These are phyloP conservation scores for Pseudoneurospora amorphoporcata DNA, from an alignment of 495 filamentous ascomycete genomes.

Conservation along the genomic window DNA sequence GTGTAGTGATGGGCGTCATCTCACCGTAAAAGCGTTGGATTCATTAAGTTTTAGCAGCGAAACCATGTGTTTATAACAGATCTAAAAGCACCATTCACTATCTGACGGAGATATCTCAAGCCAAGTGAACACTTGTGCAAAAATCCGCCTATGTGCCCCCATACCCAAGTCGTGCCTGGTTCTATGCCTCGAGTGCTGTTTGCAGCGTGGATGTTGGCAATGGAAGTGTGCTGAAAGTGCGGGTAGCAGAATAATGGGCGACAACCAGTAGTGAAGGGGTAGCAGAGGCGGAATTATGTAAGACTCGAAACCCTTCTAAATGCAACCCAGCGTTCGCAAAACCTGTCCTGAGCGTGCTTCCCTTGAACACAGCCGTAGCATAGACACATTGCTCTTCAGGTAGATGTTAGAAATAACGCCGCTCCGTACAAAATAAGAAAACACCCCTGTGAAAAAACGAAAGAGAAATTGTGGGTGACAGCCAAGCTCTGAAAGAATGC, in stretches of 20 bases:
- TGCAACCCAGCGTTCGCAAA: not conserved
- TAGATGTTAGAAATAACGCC: not conserved
- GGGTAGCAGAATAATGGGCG: not conserved
- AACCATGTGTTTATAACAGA: not conserved
- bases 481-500: not conserved
- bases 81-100: not conserved
- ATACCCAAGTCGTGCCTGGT: not conserved
- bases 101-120: not conserved
- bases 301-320: not conserved
- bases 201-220: not conserved
- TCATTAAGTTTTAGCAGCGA: not conserved
- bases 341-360: not conserved
- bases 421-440: not conserved
- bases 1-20: not conserved
- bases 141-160: not conserved
- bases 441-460: not conserved
- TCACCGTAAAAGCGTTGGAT: not conserved
- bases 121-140: not conserved
- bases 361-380: not conserved
- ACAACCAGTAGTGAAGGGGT: not conserved
- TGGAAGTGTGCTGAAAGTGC: not conserved
- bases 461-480: not conserved
- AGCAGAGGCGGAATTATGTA: not conserved
- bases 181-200: not conserved
- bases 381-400: not conserved